A percentile compares a stretch with the other conserved stretches of the same genome.
phyloP scores from a whole-genome alignment of 257 asterid species.

The Handroanthus guayacan region DNA sequence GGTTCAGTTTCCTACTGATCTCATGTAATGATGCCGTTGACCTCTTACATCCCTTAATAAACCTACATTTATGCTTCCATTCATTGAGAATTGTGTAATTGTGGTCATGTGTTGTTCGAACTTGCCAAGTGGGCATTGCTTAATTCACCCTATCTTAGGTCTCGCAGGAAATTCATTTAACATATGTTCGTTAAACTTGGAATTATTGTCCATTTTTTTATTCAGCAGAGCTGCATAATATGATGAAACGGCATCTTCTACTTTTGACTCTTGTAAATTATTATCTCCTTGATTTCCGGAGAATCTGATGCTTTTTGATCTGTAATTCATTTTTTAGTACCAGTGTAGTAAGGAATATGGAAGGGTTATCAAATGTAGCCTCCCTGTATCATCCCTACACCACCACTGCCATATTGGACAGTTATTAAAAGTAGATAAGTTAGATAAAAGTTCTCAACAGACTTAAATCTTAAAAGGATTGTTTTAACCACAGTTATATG shows the following conservation, averaged over 20 bases:
- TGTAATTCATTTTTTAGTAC: not conserved
- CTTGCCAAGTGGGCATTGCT: too few species aligned
- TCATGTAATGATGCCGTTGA: slow-evolving; percentile 12
- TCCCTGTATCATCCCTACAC: not conserved
- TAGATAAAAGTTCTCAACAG: not conserved
- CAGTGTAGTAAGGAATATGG: too few species aligned
- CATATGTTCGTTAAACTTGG: not conserved
- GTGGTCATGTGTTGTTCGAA: too few species aligned
- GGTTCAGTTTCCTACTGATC: slow-evolving; percentile 4
- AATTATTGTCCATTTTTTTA: not conserved
- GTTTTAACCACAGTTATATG: not conserved
- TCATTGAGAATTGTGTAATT: not conserved
- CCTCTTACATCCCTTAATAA: not conserved
- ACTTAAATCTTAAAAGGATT: slow-evolving; percentile 14
- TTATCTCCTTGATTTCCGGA: not conserved
- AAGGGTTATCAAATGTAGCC: not conserved
- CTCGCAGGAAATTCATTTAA: too few species aligned
- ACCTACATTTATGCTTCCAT: not conserved
- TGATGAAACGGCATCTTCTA: slow-evolving; percentile 11
- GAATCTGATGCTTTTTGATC: slow-evolving; percentile 5
- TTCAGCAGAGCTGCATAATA: slow-evolving; percentile 7
- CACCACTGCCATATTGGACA: too few species aligned
- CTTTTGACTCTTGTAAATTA: not conserved
- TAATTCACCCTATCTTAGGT: too few species aligned
- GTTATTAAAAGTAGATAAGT: too few species aligned